These are phyloP conservation scores for Testicularia cyperi DNA, from an alignment of 1,284 basidiomycete genomes.

Conservation along the genomic window DNA sequence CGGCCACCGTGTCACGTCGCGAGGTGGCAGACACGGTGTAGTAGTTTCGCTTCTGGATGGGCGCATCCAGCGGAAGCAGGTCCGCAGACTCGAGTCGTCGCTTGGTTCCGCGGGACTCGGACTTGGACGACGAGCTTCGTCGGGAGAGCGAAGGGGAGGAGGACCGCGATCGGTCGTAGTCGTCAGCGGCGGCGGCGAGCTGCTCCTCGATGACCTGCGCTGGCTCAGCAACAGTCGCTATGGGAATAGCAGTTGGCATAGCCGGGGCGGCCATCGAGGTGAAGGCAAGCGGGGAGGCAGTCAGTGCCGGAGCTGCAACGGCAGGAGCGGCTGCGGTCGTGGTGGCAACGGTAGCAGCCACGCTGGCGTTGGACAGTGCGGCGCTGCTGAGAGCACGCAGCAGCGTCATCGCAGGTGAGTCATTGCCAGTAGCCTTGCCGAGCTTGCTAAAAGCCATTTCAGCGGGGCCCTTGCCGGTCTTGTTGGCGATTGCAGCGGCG, in stretches of 20 bases:
- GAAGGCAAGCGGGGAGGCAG: conserved; percentile 37
- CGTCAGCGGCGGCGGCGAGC: not conserved
- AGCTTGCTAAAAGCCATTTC: conserved; percentile 49
- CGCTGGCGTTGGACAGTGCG: conserved; percentile 27
- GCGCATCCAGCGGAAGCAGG: conserved; percentile 57
- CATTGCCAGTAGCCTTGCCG: conserved; percentile 20
- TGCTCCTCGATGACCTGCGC: conserved; percentile 3
- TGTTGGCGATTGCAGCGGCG: too few species aligned
- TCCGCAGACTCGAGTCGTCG: conserved; percentile 49
- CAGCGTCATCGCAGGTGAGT: conserved; percentile 38
- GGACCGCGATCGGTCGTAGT: conserved; percentile 2
- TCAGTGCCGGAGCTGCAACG: conserved; percentile 14
- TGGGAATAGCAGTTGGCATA: conserved; percentile 6
- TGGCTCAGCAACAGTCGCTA: conserved; percentile 5
- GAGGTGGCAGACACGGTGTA: conserved; percentile 55
- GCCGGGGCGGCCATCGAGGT: conserved; percentile 14
- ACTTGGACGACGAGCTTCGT: conserved; percentile 16
- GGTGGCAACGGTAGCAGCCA: conserved; percentile 7
- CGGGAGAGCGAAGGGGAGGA: conserved; percentile 18
- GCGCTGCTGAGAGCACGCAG: conserved; percentile 40
- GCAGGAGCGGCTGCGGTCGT: conserved; percentile 3
- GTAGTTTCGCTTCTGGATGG: conserved; percentile 56
- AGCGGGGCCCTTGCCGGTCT: conserved; percentile 17
- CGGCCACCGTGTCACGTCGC: conserved; percentile 32
- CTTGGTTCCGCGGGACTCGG: conserved; percentile 40